phyloP scores from a whole-genome alignment of 2,329 filamentous ascomycete species.

The Colletotrichum abscissum region DNA sequence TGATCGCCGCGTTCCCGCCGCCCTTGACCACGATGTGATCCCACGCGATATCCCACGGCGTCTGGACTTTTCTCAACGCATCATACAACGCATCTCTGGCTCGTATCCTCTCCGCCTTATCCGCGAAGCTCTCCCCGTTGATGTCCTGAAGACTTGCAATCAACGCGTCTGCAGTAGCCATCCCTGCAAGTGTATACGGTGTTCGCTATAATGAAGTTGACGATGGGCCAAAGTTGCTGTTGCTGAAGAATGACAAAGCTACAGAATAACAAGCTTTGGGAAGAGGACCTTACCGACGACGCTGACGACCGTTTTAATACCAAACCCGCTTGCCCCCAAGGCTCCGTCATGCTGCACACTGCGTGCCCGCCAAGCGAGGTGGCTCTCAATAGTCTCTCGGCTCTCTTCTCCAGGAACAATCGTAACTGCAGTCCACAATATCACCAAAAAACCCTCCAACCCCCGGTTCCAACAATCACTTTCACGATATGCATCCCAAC shows the following conservation, averaged over 20 bases:
- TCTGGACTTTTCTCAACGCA: conserved; percentile 46
- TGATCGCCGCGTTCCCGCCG: conserved; percentile 47
- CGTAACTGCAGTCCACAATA: not conserved
- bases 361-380: not conserved
- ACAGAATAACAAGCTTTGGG: not conserved
- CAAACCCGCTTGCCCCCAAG: not conserved
- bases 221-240: not conserved
- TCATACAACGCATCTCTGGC: conserved; percentile 45
- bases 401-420: not conserved
- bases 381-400: not conserved
- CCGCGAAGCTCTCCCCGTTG: conserved; percentile 42
- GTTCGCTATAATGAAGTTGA: not conserved
- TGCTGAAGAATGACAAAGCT: not conserved
- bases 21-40: conserved; percentile 49
- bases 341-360: not conserved
- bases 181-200: conserved; percentile 1
- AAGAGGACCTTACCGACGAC: not conserved
- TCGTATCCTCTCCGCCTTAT: conserved; percentile 46
- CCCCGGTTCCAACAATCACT: not conserved
- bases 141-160: conserved; percentile 41
- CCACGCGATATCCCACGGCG: conserved; percentile 52
- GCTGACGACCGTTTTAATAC: not conserved
- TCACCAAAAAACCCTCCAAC: not conserved
- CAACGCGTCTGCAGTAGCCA: conserved; percentile 42
- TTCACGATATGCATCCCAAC: not conserved